Evolutionary conservation across 2,329 filamentous ascomycete species (phyloP).

Genomic region (Aureobasidium sp.): DNA sequence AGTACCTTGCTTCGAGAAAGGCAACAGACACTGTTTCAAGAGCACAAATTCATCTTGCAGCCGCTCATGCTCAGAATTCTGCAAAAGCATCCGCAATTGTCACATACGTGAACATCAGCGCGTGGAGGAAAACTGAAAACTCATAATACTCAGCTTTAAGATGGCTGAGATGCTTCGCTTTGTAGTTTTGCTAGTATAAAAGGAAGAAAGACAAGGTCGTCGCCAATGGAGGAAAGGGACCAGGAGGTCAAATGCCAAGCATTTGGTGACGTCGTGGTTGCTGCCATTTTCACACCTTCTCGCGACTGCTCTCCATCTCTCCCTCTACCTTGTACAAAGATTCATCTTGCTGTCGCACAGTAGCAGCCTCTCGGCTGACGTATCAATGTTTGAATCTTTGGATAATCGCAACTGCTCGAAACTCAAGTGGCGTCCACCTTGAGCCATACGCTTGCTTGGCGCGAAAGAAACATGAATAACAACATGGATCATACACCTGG

Average conservation of each 20-base stretch:
- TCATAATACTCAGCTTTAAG: too few relatives aligned
- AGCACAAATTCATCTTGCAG: too few relatives aligned
- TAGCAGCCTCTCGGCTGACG: background rate
- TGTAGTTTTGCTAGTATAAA: too few relatives aligned
- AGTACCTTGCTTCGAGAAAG: too few relatives aligned
- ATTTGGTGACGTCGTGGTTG: background rate
- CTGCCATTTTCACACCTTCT: background rate
- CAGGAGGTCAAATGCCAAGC: background rate
- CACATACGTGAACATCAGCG: too few relatives aligned
- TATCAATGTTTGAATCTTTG: background rate
- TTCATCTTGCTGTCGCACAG: background rate
- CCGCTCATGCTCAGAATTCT: too few relatives aligned
- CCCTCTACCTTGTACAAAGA: background rate
- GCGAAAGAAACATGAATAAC: background rate
- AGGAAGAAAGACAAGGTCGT: too few relatives aligned
- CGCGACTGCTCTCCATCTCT: background rate
- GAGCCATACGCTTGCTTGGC: background rate
- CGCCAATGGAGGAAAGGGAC: too few relatives aligned
- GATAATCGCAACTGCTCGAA: background rate
- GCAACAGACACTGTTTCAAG: too few relatives aligned
- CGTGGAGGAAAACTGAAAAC: too few relatives aligned
- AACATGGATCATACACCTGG: background rate
- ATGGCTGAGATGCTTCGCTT: too few relatives aligned
- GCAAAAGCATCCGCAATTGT: too few relatives aligned
- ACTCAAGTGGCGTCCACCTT: conserved; percentile 11